Conservation (phyloP, 371 early-diverging fungal species). For the Fennellomyces sp. region DNA sequence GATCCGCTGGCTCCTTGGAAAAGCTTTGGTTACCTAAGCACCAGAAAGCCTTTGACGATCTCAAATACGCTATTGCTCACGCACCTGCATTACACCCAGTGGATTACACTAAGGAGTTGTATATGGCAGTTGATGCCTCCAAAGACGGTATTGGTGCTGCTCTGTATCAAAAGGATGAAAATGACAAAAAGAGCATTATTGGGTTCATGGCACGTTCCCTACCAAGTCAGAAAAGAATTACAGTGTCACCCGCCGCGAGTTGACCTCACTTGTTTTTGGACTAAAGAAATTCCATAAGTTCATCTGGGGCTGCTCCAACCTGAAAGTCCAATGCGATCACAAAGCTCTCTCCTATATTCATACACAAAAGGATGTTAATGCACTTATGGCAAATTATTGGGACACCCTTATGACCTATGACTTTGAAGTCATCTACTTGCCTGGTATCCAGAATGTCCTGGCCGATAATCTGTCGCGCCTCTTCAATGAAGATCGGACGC, state of each 20-base stretch:
- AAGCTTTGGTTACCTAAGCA: background rate
- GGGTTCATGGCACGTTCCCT: conserved; percentile 17
- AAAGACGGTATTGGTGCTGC: conserved; percentile 37
- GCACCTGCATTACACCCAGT: conserved; percentile 17
- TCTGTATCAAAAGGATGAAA: conserved; percentile 22
- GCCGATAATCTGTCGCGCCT: conserved; percentile 22
- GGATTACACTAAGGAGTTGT: conserved; percentile 25
- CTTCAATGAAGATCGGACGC: conserved; percentile 11
- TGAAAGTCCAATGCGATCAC: conserved; percentile 23
- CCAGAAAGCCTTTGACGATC: conserved; percentile 8
- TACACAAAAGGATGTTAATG: conserved; percentile 19
- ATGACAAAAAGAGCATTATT: conserved; percentile 14
- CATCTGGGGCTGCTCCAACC: too few species aligned
- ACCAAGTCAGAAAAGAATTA: conserved; percentile 17
- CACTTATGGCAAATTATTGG: conserved; percentile 27
- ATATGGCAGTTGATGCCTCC: conserved; percentile 45
- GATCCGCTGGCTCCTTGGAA: conserved; percentile 10
- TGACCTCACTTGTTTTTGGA: conserved; percentile 15
- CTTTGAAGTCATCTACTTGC: conserved; percentile 24
- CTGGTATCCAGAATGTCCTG: conserved; percentile 23
- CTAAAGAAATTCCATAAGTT: conserved; percentile 27
- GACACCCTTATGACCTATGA: conserved; percentile 23
- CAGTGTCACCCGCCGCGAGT: conserved; percentile 12
- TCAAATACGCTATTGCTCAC: conserved; percentile 1
- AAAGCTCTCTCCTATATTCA: conserved; percentile 20